Evolutionary conservation across 495 filamentous ascomycete genomes (phyloP).

Genomic region (Penicillium alfredii): DNA sequence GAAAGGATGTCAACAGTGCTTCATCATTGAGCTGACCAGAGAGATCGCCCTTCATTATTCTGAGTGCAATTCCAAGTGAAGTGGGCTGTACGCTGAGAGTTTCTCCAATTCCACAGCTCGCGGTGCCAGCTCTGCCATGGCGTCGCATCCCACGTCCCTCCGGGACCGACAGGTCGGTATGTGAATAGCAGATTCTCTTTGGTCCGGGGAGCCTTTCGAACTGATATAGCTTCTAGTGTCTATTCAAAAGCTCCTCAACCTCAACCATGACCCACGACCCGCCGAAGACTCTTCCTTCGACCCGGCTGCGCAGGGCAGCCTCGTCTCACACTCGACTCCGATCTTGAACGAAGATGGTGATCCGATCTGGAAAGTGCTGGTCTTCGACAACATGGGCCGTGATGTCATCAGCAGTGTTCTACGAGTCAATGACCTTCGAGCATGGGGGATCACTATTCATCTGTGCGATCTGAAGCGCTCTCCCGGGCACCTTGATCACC

Average conservation of each 20-base stretch:
- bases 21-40: conserved; percentile 1
- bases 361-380: conserved; percentile 67
- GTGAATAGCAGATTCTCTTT: conserved; percentile 47
- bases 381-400: conserved; percentile 63
- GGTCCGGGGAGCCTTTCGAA: conserved; percentile 4
- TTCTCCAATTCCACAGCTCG: conserved; percentile 1
- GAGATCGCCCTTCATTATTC: not conserved
- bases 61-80: too few relatives aligned
- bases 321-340: conserved; percentile 64
- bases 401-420: conserved; percentile 90
- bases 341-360: conserved; percentile 86
- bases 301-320: conserved; percentile 45
- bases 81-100: conserved; percentile 14
- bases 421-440: conserved; percentile 83
- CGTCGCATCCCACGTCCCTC: conserved; percentile 66
- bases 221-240: conserved; percentile 56
- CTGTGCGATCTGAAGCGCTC: conserved; percentile 62
- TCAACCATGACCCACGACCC: conserved; percentile 66
- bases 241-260: conserved; percentile 90
- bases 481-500: not conserved
- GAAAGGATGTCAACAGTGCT: conserved; percentile 12
- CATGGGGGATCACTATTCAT: conserved; percentile 95
- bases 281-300: conserved; percentile 53
- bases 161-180: conserved; percentile 95
- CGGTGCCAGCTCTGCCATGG: conserved; percentile 50